Conservation (phyloP, 2,329 filamentous ascomycete genomes). For the Pseudogymnoascus sp. region DNA sequence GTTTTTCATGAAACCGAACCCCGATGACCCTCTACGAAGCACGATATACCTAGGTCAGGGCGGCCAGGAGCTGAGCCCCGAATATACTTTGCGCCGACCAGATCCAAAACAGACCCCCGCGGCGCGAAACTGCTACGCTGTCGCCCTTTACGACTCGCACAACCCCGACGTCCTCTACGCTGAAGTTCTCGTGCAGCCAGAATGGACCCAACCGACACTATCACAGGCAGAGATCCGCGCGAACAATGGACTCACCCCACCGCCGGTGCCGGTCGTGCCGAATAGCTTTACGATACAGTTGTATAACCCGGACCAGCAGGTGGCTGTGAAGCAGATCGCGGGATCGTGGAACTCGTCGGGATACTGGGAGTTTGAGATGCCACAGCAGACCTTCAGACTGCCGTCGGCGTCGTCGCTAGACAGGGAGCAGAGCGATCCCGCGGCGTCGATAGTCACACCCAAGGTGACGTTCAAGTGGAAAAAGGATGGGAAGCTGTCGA, state of each 20-base stretch:
- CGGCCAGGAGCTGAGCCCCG: constrained; percentile 69
- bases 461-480: constrained; percentile 84
- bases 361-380: constrained; percentile 88
- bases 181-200: constrained; percentile 75
- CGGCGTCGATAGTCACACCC: constrained; percentile 50
- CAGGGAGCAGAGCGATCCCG: constrained; percentile 55
- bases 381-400: constrained; percentile 71
- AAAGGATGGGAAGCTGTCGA: constrained; percentile 74
- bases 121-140: constrained; percentile 76
- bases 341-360: constrained; percentile 74
- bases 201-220: constrained; percentile 76
- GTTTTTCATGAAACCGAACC: constrained; percentile 44
- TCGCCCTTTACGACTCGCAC: constrained; percentile 75
- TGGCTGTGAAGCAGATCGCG: constrained; percentile 61
- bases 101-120: constrained; percentile 56
- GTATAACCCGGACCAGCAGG: constrained; percentile 85
- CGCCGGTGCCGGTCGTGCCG: constrained; percentile 65
- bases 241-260: constrained; percentile 55
- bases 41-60: constrained; percentile 55
- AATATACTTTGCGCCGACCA: constrained; percentile 71
- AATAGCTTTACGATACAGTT: constrained; percentile 76
- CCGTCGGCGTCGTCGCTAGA: constrained; percentile 76
- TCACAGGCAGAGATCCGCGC: constrained; percentile 72
- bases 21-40: constrained; percentile 46
- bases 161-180: constrained; percentile 76